Percentiles rank a stretch among this genome's conserved stretches.
Conservation (phyloP, 331 rosid species). For the Rhamnella rubrinervis region DNA sequence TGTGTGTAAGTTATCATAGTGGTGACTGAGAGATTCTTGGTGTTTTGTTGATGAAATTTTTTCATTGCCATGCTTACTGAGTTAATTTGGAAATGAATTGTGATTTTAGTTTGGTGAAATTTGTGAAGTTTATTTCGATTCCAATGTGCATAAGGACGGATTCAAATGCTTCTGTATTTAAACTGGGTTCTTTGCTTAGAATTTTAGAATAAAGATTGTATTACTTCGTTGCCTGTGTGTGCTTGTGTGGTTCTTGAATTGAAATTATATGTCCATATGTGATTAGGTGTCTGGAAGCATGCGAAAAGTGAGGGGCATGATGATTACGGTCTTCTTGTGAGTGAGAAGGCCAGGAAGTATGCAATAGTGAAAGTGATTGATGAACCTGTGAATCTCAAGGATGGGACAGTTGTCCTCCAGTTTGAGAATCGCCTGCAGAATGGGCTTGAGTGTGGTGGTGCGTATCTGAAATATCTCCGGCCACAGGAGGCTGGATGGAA, state of each 20-base stretch:
- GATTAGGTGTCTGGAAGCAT: constrained; percentile 87
- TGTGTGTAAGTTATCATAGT: too few relatives aligned
- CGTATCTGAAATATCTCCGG: constrained; percentile 86
- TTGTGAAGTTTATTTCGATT: too few relatives aligned
- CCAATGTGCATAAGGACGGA: neutral
- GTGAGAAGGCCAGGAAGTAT: constrained; percentile 83
- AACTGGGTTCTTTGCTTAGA: neutral
- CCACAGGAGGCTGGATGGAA: constrained; percentile 96
- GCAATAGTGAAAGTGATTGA: constrained; percentile 87
- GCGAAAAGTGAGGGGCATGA: constrained; percentile 94
- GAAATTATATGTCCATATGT: neutral
- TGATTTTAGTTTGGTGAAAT: too few relatives aligned
- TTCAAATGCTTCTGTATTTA: neutral
- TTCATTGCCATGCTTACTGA: too few relatives aligned
- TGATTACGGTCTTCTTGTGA: constrained; percentile 86
- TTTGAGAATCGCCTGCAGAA: constrained; percentile 89
- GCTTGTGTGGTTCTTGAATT: neutral
- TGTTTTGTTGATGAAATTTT: too few relatives aligned
- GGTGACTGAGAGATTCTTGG: too few relatives aligned
- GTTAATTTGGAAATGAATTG: too few relatives aligned
- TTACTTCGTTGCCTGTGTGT: too few relatives aligned
- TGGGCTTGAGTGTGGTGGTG: constrained; percentile 99
- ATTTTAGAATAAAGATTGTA: too few relatives aligned
- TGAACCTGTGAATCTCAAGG: constrained; percentile 59
- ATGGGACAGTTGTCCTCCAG: constrained; percentile 76